These are phyloP conservation scores for Ganoderma boninense DNA, from an alignment of 1,284 basidiomycete species.

Conservation along the genomic window DNA sequence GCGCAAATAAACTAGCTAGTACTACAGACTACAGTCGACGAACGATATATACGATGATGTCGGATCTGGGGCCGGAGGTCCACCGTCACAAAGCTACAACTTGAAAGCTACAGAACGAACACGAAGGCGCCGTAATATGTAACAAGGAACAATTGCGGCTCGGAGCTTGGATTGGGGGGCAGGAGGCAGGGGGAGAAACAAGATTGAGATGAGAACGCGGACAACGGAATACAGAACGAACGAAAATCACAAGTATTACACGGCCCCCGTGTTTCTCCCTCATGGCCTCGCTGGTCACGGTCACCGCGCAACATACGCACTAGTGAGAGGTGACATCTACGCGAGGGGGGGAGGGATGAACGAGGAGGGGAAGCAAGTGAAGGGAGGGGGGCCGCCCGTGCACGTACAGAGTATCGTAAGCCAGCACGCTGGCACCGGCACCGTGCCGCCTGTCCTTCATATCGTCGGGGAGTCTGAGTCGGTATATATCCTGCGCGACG, in stretches of 20 bases:
- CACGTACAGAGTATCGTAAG: slow-evolving; percentile 3
- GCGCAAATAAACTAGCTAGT: not conserved
- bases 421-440: not conserved
- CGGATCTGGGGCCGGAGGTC: not conserved
- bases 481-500: not conserved
- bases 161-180: too few species aligned
- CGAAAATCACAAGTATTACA: not conserved
- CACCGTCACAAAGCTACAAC: too few species aligned
- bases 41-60: not conserved
- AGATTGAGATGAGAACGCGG: not conserved
- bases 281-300: not conserved
- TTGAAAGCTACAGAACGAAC: not conserved
- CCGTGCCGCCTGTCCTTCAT: not conserved
- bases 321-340: too few species aligned
- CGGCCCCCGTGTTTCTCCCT: not conserved
- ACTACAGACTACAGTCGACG: not conserved
- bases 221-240: not conserved
- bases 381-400: not conserved
- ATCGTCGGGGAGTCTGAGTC: not conserved
- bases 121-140: not conserved
- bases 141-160: not conserved
- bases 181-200: too few species aligned
- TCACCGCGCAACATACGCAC: too few species aligned
- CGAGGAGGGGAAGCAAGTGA: not conserved
- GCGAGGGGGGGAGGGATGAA: too few species aligned